Percentiles rank a stretch among this genome's conserved stretches.
phyloP scores from a whole-genome alignment of 345 rosid species.

The Limnanthes douglasii region DNA sequence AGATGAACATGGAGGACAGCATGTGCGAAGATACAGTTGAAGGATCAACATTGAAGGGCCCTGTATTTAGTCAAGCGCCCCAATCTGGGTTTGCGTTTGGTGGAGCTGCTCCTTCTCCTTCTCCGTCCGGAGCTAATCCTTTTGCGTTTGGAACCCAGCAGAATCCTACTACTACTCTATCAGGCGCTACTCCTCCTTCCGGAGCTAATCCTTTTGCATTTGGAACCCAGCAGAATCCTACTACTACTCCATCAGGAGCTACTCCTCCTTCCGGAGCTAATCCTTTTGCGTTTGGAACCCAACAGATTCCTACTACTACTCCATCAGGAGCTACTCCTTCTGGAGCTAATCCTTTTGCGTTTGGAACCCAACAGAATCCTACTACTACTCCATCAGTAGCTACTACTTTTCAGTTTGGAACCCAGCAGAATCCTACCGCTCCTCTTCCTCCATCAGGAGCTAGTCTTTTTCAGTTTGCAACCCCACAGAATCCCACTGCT shows the following conservation, averaged over 20 bases:
- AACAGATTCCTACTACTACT: no score
- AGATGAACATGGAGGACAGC: conserved; percentile 83
- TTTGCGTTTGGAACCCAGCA: conserved; percentile 65
- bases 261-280: conserved; percentile 25
- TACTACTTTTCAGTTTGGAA: conserved; percentile 53
- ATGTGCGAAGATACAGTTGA: conserved; percentile 97
- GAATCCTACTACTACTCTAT: conserved; percentile 25
- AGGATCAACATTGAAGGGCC: no score
- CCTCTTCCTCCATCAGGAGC: conserved; percentile 20
- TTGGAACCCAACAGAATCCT: conserved; percentile 40
- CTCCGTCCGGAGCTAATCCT: conserved; percentile 22
- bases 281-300: conserved; percentile 61
- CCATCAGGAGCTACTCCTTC: conserved; percentile 17
- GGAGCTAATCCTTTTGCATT: conserved; percentile 19
- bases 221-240: conserved; percentile 24
- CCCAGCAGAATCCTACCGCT: conserved; percentile 26
- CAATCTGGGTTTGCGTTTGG: conserved; percentile 33
- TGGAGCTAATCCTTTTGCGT: conserved; percentile 40
- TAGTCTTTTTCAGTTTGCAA: conserved; percentile 53
- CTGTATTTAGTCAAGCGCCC: conserved; percentile 31
- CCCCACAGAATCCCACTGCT: conserved; percentile 26
- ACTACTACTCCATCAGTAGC: conserved; percentile 14
- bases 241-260: conserved; percentile 10
- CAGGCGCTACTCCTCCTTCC: conserved; percentile 28
- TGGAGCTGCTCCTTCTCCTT: conserved; percentile 12